Evolutionary conservation across 2,329 filamentous ascomycete species (phyloP).

Genomic region (Neofusicoccum ribis): DNA sequence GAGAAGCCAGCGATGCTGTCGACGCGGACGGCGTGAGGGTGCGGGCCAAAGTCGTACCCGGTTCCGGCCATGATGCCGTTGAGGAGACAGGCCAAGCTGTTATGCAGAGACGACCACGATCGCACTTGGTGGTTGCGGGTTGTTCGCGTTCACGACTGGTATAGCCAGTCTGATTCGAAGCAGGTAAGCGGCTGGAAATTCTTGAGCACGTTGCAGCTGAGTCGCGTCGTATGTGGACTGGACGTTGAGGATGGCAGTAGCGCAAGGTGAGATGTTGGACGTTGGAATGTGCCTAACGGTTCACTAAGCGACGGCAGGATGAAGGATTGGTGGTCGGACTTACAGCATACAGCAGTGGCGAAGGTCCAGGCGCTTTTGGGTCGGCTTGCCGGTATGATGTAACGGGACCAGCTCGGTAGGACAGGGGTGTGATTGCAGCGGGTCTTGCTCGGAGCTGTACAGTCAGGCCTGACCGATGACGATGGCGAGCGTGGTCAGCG

Average conservation of each 20-base stretch:
- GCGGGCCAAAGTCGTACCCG: background rate
- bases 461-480: background rate
- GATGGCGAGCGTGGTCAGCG: background rate
- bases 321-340: background rate
- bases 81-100: background rate
- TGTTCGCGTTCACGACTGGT: background rate
- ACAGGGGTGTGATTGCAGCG: background rate
- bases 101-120: too few relatives aligned
- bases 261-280: background rate
- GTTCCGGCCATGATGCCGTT: background rate
- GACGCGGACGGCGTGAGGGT: background rate
- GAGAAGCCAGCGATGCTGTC: conserved; percentile 7
- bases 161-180: background rate
- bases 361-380: background rate
- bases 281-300: background rate
- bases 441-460: background rate
- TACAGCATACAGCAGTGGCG: background rate
- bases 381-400: background rate
- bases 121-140: background rate
- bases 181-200: too few relatives aligned
- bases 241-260: background rate
- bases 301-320: background rate
- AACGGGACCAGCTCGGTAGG: background rate
- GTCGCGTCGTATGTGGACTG: background rate
- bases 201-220: background rate